Evolutionary conservation across 2,329 filamentous ascomycete genomes (phyloP).

Genomic region (Aspergillaceae sp.): DNA sequence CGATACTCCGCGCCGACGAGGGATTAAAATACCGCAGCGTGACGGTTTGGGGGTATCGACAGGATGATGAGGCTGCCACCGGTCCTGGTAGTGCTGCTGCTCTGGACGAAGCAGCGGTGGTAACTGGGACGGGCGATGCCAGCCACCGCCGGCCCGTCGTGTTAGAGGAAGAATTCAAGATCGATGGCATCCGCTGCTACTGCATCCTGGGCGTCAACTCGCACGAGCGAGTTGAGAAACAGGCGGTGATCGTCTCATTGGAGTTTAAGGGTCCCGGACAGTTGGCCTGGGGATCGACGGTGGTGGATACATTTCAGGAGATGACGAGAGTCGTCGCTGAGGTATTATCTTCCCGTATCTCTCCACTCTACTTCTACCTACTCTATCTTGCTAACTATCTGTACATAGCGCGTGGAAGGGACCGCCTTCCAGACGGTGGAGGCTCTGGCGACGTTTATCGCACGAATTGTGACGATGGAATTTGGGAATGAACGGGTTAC

Average conservation of each 20-base stretch:
- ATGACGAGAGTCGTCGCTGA: slow-evolving; percentile 32
- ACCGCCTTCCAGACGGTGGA: slow-evolving; percentile 45
- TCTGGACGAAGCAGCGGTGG: slow-evolving; percentile 13
- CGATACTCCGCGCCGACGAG: slow-evolving; percentile 34
- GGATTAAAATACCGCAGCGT: slow-evolving; percentile 33
- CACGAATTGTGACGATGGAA: slow-evolving; percentile 37
- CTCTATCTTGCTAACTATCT: slow-evolving; percentile 8
- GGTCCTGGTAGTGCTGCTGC: slow-evolving; percentile 5
- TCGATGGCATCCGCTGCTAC: slow-evolving; percentile 37
- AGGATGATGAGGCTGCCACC: slow-evolving; percentile 11
- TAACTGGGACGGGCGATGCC: no score
- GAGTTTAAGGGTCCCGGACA: slow-evolving; percentile 28
- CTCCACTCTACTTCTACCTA: slow-evolving; percentile 1
- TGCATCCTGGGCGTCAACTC: slow-evolving; percentile 46
- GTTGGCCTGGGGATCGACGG: slow-evolving; percentile 22
- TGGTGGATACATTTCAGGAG: slow-evolving; percentile 32
- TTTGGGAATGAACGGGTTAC: slow-evolving; percentile 40
- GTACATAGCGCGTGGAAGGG: slow-evolving; percentile 35
- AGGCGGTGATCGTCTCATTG: slow-evolving; percentile 38
- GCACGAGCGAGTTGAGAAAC: slow-evolving; percentile 44
- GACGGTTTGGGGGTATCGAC: slow-evolving; percentile 25
- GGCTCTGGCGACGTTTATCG: slow-evolving; percentile 42
- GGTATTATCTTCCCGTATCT: slow-evolving; percentile 17
- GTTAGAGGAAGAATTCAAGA: slow-evolving; percentile 31
- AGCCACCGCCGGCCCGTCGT: slow-evolving; percentile 17